A percentile compares a stretch with the other conserved stretches of the same genome.
Evolutionary conservation across 1,139 yeast species (phyloP).

Genomic region (Taiozyma sp.): DNA sequence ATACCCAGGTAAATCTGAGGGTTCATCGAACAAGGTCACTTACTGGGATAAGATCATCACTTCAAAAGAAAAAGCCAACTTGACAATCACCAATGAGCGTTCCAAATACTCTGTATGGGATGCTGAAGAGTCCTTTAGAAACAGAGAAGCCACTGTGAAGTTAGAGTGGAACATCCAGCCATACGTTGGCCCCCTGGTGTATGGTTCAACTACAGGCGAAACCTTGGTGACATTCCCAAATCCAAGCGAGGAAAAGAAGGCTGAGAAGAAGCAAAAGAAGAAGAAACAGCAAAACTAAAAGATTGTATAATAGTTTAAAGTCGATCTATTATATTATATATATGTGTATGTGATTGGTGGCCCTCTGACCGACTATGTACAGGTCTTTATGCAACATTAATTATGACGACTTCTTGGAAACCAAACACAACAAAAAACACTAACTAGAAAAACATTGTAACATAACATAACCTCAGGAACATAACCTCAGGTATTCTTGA

Average conservation of each 20-base stretch:
- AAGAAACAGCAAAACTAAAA: conserved; percentile 9
- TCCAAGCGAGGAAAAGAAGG: conserved; percentile 13
- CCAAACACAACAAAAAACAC: not conserved
- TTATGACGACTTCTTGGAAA: not conserved
- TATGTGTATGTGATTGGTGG: not conserved
- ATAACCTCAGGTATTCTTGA: not conserved
- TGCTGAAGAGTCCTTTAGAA: conserved; percentile 58
- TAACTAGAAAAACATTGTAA: not conserved
- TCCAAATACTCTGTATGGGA: conserved; percentile 91
- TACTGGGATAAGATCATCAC: conserved; percentile 87
- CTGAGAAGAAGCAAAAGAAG: conserved; percentile 12
- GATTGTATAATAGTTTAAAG: not conserved
- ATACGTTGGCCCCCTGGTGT: conserved; percentile 71
- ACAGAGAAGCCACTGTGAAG: conserved; percentile 61
- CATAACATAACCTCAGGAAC: not conserved
- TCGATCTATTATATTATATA: not conserved
- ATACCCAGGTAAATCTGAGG: conserved; percentile 54
- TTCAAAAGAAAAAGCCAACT: conserved; percentile 48
- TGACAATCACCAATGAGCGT: conserved; percentile 46
- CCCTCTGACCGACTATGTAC: not conserved
- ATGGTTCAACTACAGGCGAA: conserved; percentile 51
- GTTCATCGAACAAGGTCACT: conserved; percentile 60
- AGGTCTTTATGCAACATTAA: not conserved
- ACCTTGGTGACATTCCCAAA: conserved; percentile 28
- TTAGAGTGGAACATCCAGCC: conserved; percentile 95